Percentiles rank a stretch among this genome's conserved stretches.
phyloP scores from a whole-genome alignment of 768 basidiomycete genomes.

The Podaxis carcinomalis region DNA sequence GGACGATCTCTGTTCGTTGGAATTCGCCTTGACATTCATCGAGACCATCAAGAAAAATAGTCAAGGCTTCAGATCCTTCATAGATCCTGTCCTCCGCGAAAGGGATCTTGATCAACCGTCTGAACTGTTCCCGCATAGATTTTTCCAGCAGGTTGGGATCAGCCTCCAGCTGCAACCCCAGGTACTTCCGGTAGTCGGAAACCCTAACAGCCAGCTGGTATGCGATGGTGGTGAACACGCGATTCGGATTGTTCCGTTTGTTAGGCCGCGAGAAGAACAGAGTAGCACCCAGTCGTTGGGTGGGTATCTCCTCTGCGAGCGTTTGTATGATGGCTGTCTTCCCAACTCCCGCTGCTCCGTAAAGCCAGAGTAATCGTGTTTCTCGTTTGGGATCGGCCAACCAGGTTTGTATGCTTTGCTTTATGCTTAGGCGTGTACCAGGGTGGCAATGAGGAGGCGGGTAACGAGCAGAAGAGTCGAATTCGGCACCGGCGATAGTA shows the following conservation, averaged over 20 bases:
- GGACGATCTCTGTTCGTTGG: not conserved
- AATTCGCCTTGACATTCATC: not conserved
- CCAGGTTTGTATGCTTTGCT: not conserved
- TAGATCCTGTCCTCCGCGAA: not conserved
- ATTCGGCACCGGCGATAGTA: not conserved
- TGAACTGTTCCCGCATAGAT: not conserved
- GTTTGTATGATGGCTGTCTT: not conserved
- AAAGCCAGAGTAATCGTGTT: not conserved
- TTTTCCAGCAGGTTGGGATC: not conserved
- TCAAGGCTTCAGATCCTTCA: no score
- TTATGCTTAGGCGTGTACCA: not conserved
- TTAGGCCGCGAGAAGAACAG: not conserved
- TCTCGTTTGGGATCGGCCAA: not conserved
- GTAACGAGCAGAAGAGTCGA: not conserved
- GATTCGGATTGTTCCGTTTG: not conserved
- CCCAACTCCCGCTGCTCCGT: not conserved
- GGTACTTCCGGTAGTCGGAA: not conserved
- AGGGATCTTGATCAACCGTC: not conserved
- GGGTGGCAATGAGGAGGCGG: not conserved
- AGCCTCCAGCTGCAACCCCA: not conserved
- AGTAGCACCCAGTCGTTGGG: not conserved
- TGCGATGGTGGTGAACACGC: not conserved
- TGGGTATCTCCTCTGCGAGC: not conserved
- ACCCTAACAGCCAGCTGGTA: not conserved
- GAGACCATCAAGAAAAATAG: not conserved